Base-by-base conservation (phyloP, 495 filamentous ascomycete species). In the Hypoxylon rickii region DNA sequence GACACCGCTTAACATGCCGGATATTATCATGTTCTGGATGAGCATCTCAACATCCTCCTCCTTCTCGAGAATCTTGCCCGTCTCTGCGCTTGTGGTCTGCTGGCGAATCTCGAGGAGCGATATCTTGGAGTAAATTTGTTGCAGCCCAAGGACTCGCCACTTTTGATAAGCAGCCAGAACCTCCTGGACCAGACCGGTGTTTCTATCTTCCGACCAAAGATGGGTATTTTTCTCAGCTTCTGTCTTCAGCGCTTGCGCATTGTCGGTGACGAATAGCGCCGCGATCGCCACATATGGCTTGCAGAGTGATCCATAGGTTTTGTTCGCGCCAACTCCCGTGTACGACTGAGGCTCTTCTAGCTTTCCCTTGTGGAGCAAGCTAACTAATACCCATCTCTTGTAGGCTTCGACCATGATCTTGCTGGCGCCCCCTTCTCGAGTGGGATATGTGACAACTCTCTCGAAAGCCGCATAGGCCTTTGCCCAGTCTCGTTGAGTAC, bases 381-480 rank as follows among this genome's bases (percentile, higher is more conserved):
- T 81, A 3, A 92, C 81, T n/a, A 98, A 73, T 7, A 94, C 70
- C 87, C 90, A 96, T 73, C 95, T 97, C 69, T 93, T 96, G 76
- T 96, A 95, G 11, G 89, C 90, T 62, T 96, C 91, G 1, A 89
- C 78, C 86, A 92, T 90, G 21, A 94, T 79, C 70, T 84, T 86
- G 71, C 86, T 93, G 15, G 81, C 76, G 10, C 77, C 70, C 17
- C 71, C 77, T 11, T 80, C 76, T 26, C 70, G 72, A 1, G 81
- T 73, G 7, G 92, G 92, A 32, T 79, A 80, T 12, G 84, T 79
- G 22, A 93, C 76, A 33, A 86, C 83, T 49, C 82, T 76, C 55
- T 86, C 86, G 20, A 97, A 76, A 43, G 86, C 89, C 37, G 85
- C 79, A 20, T 81, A 74, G 0, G 93, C 92, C 50, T 83, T 82